phyloP scores from a whole-genome alignment of 129 eudicot genomes.

The Flaveria sonorensis region DNA sequence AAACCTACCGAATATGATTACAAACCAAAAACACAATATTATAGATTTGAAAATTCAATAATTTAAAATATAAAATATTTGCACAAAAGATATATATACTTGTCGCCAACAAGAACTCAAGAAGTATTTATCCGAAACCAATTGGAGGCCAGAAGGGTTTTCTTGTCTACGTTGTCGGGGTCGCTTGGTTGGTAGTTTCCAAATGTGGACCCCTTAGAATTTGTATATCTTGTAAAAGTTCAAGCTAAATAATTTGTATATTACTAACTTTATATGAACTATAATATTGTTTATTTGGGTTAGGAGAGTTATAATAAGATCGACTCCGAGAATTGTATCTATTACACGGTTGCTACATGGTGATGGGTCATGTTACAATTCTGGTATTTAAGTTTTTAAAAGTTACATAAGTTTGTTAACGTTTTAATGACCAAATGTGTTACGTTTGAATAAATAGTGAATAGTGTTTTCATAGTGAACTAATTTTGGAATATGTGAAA shows the following conservation, averaged over 20 bases:
- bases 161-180: slow-evolving; percentile 14
- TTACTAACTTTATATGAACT: no score
- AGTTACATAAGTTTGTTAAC: no score
- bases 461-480: no score
- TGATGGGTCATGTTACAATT: no score
- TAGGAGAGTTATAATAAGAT: no score
- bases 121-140: neutral
- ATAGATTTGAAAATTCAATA: neutral
- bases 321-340: no score
- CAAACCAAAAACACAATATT: neutral
- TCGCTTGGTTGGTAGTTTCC: neutral
- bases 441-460: no score
- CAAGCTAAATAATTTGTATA: neutral
- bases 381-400: no score
- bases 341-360: no score
- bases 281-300: no score
- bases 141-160: neutral
- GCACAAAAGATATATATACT: neutral
- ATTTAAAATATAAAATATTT: neutral
- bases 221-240: neutral
- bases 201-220: neutral
- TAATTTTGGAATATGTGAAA: no score
- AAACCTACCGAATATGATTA: neutral
- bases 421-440: no score
- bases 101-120: slow-evolving; percentile 3